A percentile compares a stretch with the other conserved stretches of the same genome.
Conservation (phyloP, 2,329 filamentous ascomycete species). For the Paraphoma chrysanthemicola region DNA sequence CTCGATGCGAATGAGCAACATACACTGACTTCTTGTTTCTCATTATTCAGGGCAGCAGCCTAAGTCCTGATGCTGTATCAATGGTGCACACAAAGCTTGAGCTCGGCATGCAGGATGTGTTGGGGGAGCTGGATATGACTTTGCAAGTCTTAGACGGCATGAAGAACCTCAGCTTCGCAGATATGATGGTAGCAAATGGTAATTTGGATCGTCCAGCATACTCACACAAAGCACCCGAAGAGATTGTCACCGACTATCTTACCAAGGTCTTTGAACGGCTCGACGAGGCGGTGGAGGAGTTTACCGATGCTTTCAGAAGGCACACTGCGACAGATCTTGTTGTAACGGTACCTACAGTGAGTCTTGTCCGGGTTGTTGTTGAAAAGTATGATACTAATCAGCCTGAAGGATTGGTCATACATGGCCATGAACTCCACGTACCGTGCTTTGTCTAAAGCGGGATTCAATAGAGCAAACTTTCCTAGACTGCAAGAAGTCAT, state of each 20-base stretch:
- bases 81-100: conserved; percentile 43
- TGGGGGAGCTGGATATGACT: conserved; percentile 35
- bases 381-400: background rate
- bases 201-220: conserved; percentile 23
- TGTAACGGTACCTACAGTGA: conserved; percentile 30
- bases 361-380: background rate
- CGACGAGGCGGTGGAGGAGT: conserved; percentile 13
- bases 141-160: conserved; percentile 36
- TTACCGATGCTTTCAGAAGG: conserved; percentile 8
- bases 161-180: conserved; percentile 29
- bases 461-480: conserved; percentile 34
- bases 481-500: conserved; percentile 29
- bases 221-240: conserved; percentile 28
- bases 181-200: background rate
- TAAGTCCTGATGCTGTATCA: conserved; percentile 26
- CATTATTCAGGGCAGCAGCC: conserved; percentile 11
- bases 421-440: conserved; percentile 37
- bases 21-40: background rate
- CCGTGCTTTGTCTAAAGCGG: conserved; percentile 30
- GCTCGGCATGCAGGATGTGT: conserved; percentile 26
- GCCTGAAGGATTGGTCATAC: conserved; percentile 35
- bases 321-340: conserved; percentile 35
- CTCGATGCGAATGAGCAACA: background rate
- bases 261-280: conserved; percentile 25
- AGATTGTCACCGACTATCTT: conserved; percentile 39